Percentiles rank a stretch among this genome's conserved stretches.
phyloP scores from a whole-genome alignment of 2,329 filamentous ascomycete species.

The Clarireedia homoeocarpa region DNA sequence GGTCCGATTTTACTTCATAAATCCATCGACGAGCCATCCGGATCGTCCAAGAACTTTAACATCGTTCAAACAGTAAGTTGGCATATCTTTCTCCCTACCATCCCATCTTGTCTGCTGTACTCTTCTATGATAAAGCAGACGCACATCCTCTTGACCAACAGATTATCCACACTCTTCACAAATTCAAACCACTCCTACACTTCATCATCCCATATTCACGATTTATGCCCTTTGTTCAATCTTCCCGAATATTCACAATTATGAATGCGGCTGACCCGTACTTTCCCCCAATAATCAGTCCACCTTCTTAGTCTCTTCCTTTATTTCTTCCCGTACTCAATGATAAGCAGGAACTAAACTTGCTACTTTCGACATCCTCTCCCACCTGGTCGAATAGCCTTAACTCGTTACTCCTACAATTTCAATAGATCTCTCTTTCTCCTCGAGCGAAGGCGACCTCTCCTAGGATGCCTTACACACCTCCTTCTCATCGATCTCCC shows the following conservation, averaged over 20 bases:
- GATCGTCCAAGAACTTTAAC: background rate
- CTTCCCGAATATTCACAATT: background rate
- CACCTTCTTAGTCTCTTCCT: slow-evolving; percentile 7
- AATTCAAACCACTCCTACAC: no score
- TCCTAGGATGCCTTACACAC: slow-evolving; percentile 75
- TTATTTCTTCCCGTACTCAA: slow-evolving; percentile 10
- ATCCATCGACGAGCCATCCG: background rate
- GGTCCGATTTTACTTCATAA: background rate
- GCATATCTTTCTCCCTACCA: no score
- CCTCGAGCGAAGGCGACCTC: background rate
- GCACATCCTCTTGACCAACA: no score
- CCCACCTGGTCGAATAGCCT: slow-evolving; percentile 15
- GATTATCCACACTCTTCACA: no score
- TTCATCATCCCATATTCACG: background rate
- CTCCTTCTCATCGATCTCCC: slow-evolving; percentile 60
- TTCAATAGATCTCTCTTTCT: slow-evolving; percentile 1
- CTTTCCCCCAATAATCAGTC: slow-evolving; percentile 14
- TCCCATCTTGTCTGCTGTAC: no score
- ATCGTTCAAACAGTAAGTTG: no score
- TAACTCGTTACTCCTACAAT: slow-evolving; percentile 1
- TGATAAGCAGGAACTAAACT: slow-evolving; percentile 18
- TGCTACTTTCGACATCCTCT: slow-evolving; percentile 12
- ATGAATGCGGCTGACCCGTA: slow-evolving; percentile 19
- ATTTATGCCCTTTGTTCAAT: background rate
- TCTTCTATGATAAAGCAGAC: no score